Percentiles rank a stretch among this genome's conserved stretches.
Conservation (phyloP, 2,329 filamentous ascomycete genomes). For the Phaeosphaeria sp. region DNA sequence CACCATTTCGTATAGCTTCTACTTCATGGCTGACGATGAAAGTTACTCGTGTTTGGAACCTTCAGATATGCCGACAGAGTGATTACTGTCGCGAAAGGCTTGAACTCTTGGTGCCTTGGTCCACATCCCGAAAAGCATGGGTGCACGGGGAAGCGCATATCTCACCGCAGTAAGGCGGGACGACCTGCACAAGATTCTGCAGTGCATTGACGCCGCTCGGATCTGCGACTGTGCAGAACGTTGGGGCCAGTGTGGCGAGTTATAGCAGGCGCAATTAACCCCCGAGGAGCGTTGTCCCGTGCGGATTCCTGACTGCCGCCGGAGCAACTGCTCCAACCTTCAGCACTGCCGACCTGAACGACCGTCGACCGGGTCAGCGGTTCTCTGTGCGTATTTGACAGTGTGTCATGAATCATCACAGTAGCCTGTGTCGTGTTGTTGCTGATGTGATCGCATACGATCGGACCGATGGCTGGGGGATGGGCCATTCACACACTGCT, state of each 20-base stretch:
- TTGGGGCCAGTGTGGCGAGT: constrained; percentile 5
- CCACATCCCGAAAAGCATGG: constrained; percentile 1
- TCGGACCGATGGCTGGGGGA: background rate
- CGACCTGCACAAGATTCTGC: constrained; percentile 14
- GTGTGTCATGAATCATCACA: background rate
- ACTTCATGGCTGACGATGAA: background rate
- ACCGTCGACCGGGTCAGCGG: constrained; percentile 16
- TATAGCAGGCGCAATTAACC: constrained; percentile 16
- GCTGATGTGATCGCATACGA: background rate
- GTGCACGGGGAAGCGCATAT: background rate
- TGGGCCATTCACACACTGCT: background rate
- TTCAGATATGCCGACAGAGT: background rate
- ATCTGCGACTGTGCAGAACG: constrained; percentile 11
- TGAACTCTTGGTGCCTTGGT: background rate
- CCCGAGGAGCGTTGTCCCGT: constrained; percentile 16
- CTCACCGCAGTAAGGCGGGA: background rate
- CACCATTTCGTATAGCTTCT: background rate
- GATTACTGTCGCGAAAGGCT: background rate
- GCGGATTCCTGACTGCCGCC: constrained; percentile 8
- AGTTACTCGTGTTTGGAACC: background rate
- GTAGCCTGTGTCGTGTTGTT: background rate
- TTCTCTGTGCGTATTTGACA: constrained; percentile 3
- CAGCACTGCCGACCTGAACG: constrained; percentile 9
- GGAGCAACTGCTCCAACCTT: constrained; percentile 4
- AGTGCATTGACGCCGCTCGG: constrained; percentile 1